phyloP scores from a whole-genome alignment of 2,329 filamentous ascomycete genomes.

The Camillea tinctor region DNA sequence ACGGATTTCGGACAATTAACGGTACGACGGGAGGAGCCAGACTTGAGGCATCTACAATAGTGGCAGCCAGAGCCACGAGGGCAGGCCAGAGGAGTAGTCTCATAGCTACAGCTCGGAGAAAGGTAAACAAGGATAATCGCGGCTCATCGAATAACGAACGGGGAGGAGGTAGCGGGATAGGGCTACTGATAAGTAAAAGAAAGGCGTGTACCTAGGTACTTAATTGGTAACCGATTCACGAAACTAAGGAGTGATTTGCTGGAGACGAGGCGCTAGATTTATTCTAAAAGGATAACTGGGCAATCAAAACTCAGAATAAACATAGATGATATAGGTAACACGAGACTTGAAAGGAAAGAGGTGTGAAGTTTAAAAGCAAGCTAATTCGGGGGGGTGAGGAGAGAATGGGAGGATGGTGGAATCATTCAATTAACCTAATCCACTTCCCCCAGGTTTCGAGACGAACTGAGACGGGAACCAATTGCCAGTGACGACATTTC shows the following conservation, averaged over 20 bases:
- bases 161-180: not conserved
- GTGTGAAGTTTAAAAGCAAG: not conserved
- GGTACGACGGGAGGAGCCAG: constrained; percentile 57
- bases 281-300: not conserved
- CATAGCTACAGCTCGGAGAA: constrained; percentile 21
- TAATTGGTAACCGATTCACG: not conserved
- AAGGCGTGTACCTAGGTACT: not conserved
- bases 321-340: not conserved
- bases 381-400: not conserved
- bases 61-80: constrained; percentile 32
- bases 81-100: constrained; percentile 28
- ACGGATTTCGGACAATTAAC: constrained; percentile 58
- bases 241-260: not conserved
- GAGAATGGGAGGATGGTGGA: not conserved
- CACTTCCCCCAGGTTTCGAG: constrained; percentile 18
- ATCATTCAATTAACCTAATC: constrained; percentile 6
- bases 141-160: not conserved
- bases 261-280: not conserved
- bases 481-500: constrained; percentile 18
- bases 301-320: not conserved
- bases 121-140: not conserved
- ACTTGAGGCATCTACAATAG: constrained; percentile 45
- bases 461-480: constrained; percentile 9
- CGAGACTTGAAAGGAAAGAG: not conserved
- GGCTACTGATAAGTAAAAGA: not conserved